phyloP scores from a whole-genome alignment of 495 filamentous ascomycete genomes.

The Penicillium verhagenii region DNA sequence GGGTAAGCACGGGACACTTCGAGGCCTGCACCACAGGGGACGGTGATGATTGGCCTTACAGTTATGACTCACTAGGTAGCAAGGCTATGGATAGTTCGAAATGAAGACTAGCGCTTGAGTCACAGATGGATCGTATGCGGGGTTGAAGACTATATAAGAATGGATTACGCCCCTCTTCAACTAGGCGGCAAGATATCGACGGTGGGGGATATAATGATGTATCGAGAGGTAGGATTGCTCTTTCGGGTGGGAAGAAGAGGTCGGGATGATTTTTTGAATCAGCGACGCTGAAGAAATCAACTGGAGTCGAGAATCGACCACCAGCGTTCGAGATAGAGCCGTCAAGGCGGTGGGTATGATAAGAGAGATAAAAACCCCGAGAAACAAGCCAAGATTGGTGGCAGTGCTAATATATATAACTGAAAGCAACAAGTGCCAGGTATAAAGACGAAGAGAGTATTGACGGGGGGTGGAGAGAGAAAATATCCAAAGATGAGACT shows the following conservation, averaged over 20 bases:
- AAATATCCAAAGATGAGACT: constrained; percentile 1
- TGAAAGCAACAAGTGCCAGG: neutral
- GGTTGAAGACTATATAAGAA: constrained; percentile 1
- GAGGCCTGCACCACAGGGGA: neutral
- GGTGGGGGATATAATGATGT: neutral
- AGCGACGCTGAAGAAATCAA: no score
- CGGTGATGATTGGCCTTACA: neutral
- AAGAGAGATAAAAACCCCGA: neutral
- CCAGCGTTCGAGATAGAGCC: neutral
- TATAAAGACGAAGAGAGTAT: neutral
- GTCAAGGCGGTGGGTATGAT: neutral
- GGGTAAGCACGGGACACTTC: neutral
- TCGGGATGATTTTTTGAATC: no score
- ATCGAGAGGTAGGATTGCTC: neutral
- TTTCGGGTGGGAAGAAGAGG: neutral
- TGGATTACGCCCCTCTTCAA: neutral
- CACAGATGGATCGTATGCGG: constrained; percentile 9
- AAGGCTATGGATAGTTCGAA: constrained; percentile 17
- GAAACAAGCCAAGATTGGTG: neutral
- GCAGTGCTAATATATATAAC: neutral
- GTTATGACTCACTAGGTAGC: constrained; percentile 6
- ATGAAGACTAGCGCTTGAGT: constrained; percentile 23
- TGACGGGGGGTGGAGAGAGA: neutral
- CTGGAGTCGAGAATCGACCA: neutral
- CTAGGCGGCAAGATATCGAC: neutral